phyloP scores from a whole-genome alignment of 768 basidiomycete genomes.

The Paxillus rubicundulus region DNA sequence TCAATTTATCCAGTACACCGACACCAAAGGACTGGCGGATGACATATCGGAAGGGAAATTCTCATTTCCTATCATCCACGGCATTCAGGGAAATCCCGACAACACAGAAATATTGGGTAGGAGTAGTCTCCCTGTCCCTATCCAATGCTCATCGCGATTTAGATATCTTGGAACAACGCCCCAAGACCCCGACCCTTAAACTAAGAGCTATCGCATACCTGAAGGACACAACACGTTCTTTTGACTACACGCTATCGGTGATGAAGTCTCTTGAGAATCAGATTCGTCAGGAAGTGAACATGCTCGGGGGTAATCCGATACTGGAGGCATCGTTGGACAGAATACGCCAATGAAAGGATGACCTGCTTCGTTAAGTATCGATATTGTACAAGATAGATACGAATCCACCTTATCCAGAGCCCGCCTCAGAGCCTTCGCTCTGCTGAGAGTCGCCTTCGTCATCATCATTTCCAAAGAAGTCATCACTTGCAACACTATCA shows the following conservation, averaged over 20 bases:
- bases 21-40: constrained; percentile 83
- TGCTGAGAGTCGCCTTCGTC: constrained; percentile 14
- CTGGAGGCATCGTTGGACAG: constrained; percentile 54
- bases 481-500: constrained; percentile 20
- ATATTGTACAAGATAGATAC: not conserved
- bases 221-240: constrained; percentile 64
- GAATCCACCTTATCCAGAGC: not conserved
- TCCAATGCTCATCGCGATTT: not conserved
- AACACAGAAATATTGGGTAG: constrained; percentile 78
- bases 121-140: constrained; percentile 24
- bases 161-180: constrained; percentile 89
- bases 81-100: constrained; percentile 70
- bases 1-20: constrained; percentile 56
- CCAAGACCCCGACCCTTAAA: constrained; percentile 76
- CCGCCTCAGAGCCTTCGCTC: constrained; percentile 14
- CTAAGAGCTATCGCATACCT: constrained; percentile 75
- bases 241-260: constrained; percentile 75
- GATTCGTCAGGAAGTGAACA: constrained; percentile 58
- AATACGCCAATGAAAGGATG: not conserved
- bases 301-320: constrained; percentile 69
- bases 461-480: constrained; percentile 31
- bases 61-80: constrained; percentile 89
- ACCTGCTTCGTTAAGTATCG: not conserved
- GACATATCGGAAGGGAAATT: constrained; percentile 95
- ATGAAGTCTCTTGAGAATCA: constrained; percentile 17